Evolutionary conservation across 2,329 filamentous ascomycete genomes (phyloP).

Genomic region (Colletotrichum liriopes): DNA sequence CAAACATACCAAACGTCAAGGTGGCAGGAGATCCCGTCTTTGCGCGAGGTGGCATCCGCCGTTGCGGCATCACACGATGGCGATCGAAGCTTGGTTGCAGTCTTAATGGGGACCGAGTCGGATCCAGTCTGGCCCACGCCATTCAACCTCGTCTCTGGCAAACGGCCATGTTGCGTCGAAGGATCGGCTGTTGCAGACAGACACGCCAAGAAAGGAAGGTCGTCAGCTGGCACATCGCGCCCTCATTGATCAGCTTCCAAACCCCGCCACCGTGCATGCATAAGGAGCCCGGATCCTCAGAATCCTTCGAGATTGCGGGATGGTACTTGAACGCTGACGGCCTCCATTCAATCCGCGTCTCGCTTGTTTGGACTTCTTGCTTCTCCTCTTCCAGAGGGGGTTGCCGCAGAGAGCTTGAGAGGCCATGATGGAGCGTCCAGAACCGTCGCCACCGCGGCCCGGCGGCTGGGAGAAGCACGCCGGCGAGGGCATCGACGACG

Average conservation of each 20-base stretch:
- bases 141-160: background rate
- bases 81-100: background rate
- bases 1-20: background rate
- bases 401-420: no score
- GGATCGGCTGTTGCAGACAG: background rate
- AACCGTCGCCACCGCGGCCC: background rate
- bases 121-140: background rate
- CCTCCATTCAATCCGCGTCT: background rate
- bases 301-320: slow-evolving; percentile 7
- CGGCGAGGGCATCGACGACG: background rate
- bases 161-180: background rate
- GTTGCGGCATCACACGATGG: background rate
- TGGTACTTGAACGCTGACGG: background rate
- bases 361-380: accelerated
- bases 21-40: background rate
- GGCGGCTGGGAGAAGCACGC: background rate
- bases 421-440: background rate
- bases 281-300: background rate
- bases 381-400: no score
- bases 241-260: background rate
- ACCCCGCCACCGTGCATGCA: slow-evolving; percentile 11
- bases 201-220: slow-evolving; percentile 25
- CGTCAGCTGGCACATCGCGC: slow-evolving; percentile 1
- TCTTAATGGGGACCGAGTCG: background rate
- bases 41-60: background rate